Evolutionary conservation across 1,139 yeast species (phyloP).

Genomic region (Blastobotrys capitulatus): DNA sequence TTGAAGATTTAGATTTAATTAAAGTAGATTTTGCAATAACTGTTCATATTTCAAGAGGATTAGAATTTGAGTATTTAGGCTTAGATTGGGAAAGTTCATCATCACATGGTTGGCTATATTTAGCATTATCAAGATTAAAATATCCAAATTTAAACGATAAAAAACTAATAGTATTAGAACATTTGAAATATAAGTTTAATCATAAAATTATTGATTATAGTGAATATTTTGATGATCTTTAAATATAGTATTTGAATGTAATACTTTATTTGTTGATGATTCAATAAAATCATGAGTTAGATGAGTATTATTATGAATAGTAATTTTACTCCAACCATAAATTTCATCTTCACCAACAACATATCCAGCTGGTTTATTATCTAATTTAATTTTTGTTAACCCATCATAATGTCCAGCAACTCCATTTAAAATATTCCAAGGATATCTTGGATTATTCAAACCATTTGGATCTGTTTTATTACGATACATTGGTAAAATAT

Average conservation of each 20-base stretch:
- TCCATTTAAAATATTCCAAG: constrained; percentile 31
- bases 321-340: constrained; percentile 35
- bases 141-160: neutral
- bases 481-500: constrained; percentile 24
- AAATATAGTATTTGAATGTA: constrained; percentile 24
- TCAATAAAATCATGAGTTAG: constrained; percentile 38
- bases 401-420: constrained; percentile 32
- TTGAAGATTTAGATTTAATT: too few species aligned
- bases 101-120: neutral
- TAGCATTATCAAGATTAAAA: neutral
- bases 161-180: too few species aligned
- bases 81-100: neutral
- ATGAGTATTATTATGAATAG: constrained; percentile 48
- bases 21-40: neutral
- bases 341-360: constrained; percentile 13
- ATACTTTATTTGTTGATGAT: constrained; percentile 38
- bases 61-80: neutral
- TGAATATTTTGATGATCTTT: too few species aligned
- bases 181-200: too few species aligned
- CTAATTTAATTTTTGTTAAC: constrained; percentile 19
- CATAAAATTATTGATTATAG: too few species aligned
- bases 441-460: constrained; percentile 27
- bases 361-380: constrained; percentile 6
- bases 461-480: constrained; percentile 25
- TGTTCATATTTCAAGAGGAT: neutral